Evolutionary conservation across 2,329 filamentous ascomycete genomes (phyloP).

Genomic region (Talaromyces islandicus): DNA sequence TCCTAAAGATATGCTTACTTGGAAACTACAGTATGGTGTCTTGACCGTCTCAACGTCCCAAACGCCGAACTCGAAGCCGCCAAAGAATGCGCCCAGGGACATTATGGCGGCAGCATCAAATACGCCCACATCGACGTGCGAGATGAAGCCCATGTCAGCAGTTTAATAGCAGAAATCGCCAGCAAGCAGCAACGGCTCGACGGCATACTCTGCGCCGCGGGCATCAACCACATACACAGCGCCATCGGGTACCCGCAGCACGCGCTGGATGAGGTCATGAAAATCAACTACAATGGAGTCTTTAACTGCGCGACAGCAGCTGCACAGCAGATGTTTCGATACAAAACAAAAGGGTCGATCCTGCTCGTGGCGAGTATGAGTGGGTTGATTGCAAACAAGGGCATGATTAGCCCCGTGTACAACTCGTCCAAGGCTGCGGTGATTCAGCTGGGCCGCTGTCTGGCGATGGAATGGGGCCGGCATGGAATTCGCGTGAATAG

Average conservation of each 20-base stretch:
- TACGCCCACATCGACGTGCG: constrained; percentile 45
- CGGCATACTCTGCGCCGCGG: constrained; percentile 38
- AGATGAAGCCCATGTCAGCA: constrained; percentile 30
- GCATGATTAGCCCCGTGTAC: constrained; percentile 39
- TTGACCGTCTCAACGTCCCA: constrained; percentile 42
- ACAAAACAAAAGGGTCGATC: constrained; percentile 45
- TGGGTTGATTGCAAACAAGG: constrained; percentile 45
- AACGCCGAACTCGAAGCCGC: constrained; percentile 37
- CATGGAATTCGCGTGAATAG: constrained; percentile 50
- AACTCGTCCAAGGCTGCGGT: constrained; percentile 52
- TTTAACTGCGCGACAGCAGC: constrained; percentile 44
- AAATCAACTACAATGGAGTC: constrained; percentile 46
- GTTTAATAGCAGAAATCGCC: constrained; percentile 30
- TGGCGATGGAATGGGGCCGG: constrained; percentile 50
- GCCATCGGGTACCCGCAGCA: constrained; percentile 37
- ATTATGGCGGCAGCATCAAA: constrained; percentile 36
- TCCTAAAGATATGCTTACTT: background rate
- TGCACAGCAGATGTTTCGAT: constrained; percentile 44
- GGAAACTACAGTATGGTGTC: constrained; percentile 37
- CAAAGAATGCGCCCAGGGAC: constrained; percentile 27
- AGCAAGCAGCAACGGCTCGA: constrained; percentile 31
- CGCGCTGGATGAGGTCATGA: constrained; percentile 38
- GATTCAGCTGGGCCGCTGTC: constrained; percentile 45
- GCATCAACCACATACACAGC: constrained; percentile 36
- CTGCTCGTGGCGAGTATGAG: constrained; percentile 49